Conservation (phyloP, 768 basidiomycete species). For the Boletus barrowsii region DNA sequence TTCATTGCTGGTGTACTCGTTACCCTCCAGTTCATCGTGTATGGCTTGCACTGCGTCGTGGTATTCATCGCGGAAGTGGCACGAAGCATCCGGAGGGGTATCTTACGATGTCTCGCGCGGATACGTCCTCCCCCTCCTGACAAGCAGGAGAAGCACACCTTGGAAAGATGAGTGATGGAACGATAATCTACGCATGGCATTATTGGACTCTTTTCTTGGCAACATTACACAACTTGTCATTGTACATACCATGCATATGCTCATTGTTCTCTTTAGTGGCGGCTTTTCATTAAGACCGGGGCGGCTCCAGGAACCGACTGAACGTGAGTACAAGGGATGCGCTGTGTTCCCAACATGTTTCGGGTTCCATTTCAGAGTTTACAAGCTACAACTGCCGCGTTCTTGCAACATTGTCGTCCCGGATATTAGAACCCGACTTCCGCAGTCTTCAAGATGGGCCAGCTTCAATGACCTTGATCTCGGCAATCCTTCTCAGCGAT, state of each 20-base stretch:
- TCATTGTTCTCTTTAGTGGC: not conserved
- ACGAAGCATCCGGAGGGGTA: constrained; percentile 9
- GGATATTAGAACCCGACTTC: constrained; percentile 14
- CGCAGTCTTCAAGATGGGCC: constrained; percentile 21
- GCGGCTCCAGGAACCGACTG: too few relatives aligned
- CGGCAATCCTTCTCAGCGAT: constrained; percentile 8
- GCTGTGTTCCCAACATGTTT: too few relatives aligned
- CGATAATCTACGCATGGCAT: not conserved
- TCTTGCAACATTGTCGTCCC: too few relatives aligned
- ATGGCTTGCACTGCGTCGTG: constrained; percentile 36
- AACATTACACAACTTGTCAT: not conserved
- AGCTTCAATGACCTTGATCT: constrained; percentile 29
- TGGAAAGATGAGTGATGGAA: not conserved
- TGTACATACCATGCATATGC: constrained; percentile 6
- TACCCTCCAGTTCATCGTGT: constrained; percentile 65
- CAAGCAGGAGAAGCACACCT: constrained; percentile 7
- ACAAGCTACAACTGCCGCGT: not conserved
- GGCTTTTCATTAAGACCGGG: too few relatives aligned
- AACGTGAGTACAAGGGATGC: too few relatives aligned
- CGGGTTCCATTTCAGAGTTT: not conserved
- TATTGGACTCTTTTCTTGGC: not conserved
- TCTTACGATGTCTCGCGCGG: constrained; percentile 12
- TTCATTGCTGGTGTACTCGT: constrained; percentile 57
- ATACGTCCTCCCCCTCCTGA: constrained; percentile 9
- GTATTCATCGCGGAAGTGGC: constrained; percentile 8